These are phyloP conservation scores for Ulmus americana DNA, from an alignment of 331 rosid genomes.

Conservation along the genomic window DNA sequence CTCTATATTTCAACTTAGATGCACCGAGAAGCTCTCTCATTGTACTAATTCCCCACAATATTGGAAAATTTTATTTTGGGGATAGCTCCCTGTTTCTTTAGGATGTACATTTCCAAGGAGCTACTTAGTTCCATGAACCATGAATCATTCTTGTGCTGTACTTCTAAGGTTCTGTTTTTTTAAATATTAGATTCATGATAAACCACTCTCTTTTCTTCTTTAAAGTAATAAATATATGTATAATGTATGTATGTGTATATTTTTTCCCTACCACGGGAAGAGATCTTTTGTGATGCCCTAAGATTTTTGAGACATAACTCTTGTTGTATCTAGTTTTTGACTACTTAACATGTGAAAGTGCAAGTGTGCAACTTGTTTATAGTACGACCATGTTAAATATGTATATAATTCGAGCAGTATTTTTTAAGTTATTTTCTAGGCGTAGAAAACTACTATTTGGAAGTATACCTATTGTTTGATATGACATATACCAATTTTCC, in stretches of 20 bases:
- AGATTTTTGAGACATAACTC: neutral
- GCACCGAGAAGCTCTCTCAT: neutral
- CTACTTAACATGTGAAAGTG: too few relatives aligned
- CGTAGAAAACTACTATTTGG: too few relatives aligned
- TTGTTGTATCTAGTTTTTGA: too few relatives aligned
- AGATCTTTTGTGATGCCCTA: neutral
- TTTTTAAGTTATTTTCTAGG: too few relatives aligned
- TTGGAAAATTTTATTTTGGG: too few relatives aligned
- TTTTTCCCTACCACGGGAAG: neutral
- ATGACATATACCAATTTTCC: too few relatives aligned
- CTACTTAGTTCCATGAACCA: neutral
- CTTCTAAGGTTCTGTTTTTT: conserved; percentile 2
- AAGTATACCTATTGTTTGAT: too few relatives aligned
- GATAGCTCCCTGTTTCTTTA: neutral
- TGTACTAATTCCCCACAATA: neutral
- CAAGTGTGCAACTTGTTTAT: too few relatives aligned
- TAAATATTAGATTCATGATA: neutral
- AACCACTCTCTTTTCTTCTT: neutral
- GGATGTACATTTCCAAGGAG: conserved; percentile 6
- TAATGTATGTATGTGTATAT: neutral
- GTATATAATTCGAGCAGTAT: too few relatives aligned
- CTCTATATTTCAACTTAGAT: neutral
- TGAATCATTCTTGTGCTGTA: neutral
- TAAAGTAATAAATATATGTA: neutral
- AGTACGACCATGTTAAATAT: too few relatives aligned